These are phyloP conservation scores for Yamadazyma trypodendri DNA, from an alignment of 1,139 yeast genomes.

Conservation along the genomic window DNA sequence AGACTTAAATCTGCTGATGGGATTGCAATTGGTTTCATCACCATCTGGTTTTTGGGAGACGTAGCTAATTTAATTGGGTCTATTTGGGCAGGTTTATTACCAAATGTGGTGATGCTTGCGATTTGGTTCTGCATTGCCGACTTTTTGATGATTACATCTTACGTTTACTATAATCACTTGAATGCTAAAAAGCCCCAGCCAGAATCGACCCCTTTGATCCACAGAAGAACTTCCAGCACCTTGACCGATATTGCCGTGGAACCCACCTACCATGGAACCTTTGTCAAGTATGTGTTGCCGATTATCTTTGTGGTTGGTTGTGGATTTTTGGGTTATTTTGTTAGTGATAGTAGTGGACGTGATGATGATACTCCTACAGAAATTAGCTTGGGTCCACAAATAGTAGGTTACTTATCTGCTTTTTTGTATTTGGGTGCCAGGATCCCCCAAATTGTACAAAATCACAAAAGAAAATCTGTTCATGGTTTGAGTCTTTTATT, in stretches of 20 bases:
- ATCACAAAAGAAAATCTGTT: slow-evolving; percentile 66
- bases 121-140: slow-evolving; percentile 77
- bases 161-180: slow-evolving; percentile 51
- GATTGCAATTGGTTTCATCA: slow-evolving; percentile 65
- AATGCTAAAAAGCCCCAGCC: slow-evolving; percentile 33
- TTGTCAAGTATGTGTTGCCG: slow-evolving; percentile 58
- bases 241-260: slow-evolving; percentile 46
- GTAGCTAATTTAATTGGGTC: slow-evolving; percentile 67
- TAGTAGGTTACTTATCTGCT: slow-evolving; percentile 73
- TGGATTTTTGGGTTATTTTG: slow-evolving; percentile 61
- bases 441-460: slow-evolving; percentile 76
- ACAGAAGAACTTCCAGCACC: slow-evolving; percentile 44
- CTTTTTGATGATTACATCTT: slow-evolving; percentile 58
- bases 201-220: slow-evolving; percentile 18
- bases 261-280: slow-evolving; percentile 43
- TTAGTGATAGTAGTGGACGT: slow-evolving; percentile 35
- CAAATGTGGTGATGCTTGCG: slow-evolving; percentile 69
- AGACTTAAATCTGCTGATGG: slow-evolving; percentile 76
- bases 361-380: slow-evolving; percentile 13
- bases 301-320: slow-evolving; percentile 62
- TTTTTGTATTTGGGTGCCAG: slow-evolving; percentile 71
- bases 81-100: slow-evolving; percentile 67
- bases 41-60: slow-evolving; percentile 76
- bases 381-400: slow-evolving; percentile 59
- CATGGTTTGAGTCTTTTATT: slow-evolving; percentile 73